Base-by-base conservation (phyloP, 495 filamentous ascomycete species). In the Penicillium lagena region DNA sequence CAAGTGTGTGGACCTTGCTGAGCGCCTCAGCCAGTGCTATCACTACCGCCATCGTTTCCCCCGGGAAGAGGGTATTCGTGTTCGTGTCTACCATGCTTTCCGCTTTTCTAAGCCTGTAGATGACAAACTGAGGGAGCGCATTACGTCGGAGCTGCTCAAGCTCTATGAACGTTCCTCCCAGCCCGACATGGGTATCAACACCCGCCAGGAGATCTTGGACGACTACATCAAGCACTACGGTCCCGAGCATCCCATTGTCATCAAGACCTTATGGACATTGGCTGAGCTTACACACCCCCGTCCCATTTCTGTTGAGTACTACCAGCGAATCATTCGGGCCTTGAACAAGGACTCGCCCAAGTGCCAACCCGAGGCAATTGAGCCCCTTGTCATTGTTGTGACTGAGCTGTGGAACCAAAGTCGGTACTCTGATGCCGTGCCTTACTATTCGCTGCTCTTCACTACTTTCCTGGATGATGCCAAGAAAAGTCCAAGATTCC, bases 391-490 rank as follows among this genome's bases (percentile, higher is more conserved):
- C n/a, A 58, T 69, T 30, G 59, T 69, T 11, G 51, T 55, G n/a
- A 66, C 52, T 6, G 66, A 69, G 43, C 54, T 69, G 1, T 59
- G 52, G 48, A 62, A 49, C 42, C 59, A 69, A 42, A 66, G 35
- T 12, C 62, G 63, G 12, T 69, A 62, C 46, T 44, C 59, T 0
- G 66, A 69, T 29, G 66, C 62, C 12, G 44, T 67, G 15, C 38
- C 45, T 11, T 64, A 60, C 39, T 66, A 55, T 42, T 44, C 47
- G 12, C 40, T 67, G 42, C 49, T 69, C 22, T 67, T 67, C 54
- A 58, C 58, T 12, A 66, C 58, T 22, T 22, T 22, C 39, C 39
- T 69, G 32, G 46, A 55, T 37, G 46, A 66, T 30, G 49, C 59
- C 9, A 58, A 66, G 46, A 45, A 56, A 39, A 58, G 35, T 39